Percentiles rank a stretch among this genome's conserved stretches.
Conservation (phyloP, 306 rosid genomes). For the Quillaja saponaria region DNA sequence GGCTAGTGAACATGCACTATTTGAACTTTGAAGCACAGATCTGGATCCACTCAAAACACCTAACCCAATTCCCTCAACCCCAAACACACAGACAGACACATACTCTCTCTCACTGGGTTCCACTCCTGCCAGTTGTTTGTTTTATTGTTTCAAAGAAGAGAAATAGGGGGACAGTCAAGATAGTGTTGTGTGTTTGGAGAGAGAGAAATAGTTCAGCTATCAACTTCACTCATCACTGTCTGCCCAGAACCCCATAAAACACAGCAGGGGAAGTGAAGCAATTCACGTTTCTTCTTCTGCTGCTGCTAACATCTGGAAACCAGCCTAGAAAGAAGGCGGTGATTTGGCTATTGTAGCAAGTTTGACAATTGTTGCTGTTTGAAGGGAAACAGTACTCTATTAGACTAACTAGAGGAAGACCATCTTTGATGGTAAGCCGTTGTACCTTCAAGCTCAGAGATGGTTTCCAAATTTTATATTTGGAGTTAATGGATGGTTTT, state of each 20-base stretch:
- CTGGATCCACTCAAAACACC: slow-evolving; percentile 59
- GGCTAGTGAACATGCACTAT: slow-evolving; percentile 65
- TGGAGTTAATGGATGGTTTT: no score
- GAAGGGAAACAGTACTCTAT: slow-evolving; percentile 2
- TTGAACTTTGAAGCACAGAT: slow-evolving; percentile 67
- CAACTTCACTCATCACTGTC: slow-evolving; percentile 30
- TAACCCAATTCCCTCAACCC: slow-evolving; percentile 3
- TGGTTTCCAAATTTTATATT: no score
- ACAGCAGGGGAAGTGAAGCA: slow-evolving; percentile 33
- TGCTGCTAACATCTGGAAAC: slow-evolving; percentile 21
- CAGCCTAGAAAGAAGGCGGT: slow-evolving; percentile 45
- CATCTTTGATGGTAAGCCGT: slow-evolving; percentile 54
- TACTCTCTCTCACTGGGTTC: slow-evolving; percentile 13
- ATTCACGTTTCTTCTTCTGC: slow-evolving; percentile 44
- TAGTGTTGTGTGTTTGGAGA: slow-evolving; percentile 3
- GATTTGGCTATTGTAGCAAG: slow-evolving; percentile 56
- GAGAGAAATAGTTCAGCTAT: slow-evolving; percentile 21
- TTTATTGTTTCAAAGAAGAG: slow-evolving; percentile 43
- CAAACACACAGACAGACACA: slow-evolving; percentile 9
- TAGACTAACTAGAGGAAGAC: slow-evolving; percentile 6
- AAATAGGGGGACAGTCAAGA: slow-evolving; percentile 11
- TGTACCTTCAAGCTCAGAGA: slow-evolving; percentile 18
- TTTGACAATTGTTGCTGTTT: slow-evolving; percentile 36
- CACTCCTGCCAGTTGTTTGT: slow-evolving; percentile 2
- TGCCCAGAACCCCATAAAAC: slow-evolving; percentile 44